A percentile compares a stretch with the other conserved stretches of the same genome.
phyloP scores from a whole-genome alignment of 1,284 basidiomycete species.

The Pascua guehoae region DNA sequence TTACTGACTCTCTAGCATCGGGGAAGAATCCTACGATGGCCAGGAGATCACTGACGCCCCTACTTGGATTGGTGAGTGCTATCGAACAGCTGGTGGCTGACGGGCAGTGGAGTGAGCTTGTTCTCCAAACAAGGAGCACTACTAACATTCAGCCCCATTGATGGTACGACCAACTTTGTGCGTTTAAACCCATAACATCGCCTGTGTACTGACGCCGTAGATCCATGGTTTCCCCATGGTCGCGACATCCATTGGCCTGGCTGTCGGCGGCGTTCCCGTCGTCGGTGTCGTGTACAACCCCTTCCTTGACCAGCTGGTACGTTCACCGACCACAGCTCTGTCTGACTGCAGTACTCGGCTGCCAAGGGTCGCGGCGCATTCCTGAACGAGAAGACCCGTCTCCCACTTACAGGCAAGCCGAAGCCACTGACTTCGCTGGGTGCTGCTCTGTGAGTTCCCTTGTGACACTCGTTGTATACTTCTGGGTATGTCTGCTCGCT shows the following conservation, averaged over 20 bases:
- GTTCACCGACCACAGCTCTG: not conserved
- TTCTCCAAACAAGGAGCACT: no score
- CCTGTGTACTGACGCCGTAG: slow-evolving; percentile 13
- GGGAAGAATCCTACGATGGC: slow-evolving; percentile 79
- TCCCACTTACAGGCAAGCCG: slow-evolving; percentile 72
- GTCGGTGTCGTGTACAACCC: slow-evolving; percentile 92
- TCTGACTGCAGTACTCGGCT: slow-evolving; percentile 65
- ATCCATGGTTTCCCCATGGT: slow-evolving; percentile 69
- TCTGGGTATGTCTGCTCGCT: no score
- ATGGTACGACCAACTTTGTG: slow-evolving; percentile 83
- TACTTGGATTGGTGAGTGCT: slow-evolving; percentile 68
- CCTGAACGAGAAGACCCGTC: slow-evolving; percentile 58
- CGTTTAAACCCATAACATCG: slow-evolving; percentile 46
- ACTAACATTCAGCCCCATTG: slow-evolving; percentile 38
- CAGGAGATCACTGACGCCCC: slow-evolving; percentile 75
- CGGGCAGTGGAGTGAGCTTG: slow-evolving; percentile 33
- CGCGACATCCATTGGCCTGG: slow-evolving; percentile 86
- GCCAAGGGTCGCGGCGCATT: slow-evolving; percentile 75
- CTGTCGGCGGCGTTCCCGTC: slow-evolving; percentile 72
- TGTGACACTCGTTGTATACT: no score
- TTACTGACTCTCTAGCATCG: slow-evolving; percentile 61
- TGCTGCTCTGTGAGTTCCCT: slow-evolving; percentile 61
- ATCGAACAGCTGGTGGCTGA: slow-evolving; percentile 37
- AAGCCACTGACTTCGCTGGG: slow-evolving; percentile 70
- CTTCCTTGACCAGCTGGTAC: slow-evolving; percentile 74